Evolutionary conservation across 2,329 filamentous ascomycete genomes (phyloP), one percentile per base, ranked within the genome.

Genomic region (Eutypa lata): DNA sequence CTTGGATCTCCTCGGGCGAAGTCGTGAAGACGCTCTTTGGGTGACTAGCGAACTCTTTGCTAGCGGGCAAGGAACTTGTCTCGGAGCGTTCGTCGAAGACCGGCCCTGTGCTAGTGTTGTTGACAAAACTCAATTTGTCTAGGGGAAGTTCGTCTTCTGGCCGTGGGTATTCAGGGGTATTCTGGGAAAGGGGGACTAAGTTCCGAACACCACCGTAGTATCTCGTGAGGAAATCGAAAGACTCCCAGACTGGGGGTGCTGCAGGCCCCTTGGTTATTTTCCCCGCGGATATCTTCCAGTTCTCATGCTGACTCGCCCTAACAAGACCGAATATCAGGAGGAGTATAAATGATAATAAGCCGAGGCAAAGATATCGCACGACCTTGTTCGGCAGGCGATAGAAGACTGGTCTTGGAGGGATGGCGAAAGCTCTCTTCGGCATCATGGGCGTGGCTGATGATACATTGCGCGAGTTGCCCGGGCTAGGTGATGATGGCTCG

Each of bases 141-240:
- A 75, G 61, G 18, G 77, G 71, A 59, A 80, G 70, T 59, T 87
- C 86, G 48, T 87, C 84, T 47, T 80, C 78, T 1, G 80, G 72
- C 7, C 79, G 78, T 1, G 94, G 93, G 66, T 96, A 97, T 65
- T 97, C 90, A 0, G 92, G 87, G 10, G 79, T 75, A 59, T 92
- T 93, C 47, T 89, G 76, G 14, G 78, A 69, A 24, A 84, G 73
- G 0, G 83, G 72, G 0, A 89, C 82, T 56, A 99, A 67, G 0
- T 82, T 88, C 58, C 87, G 80, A 54, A 99, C 80, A 1, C 94
- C 94, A 14, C 91, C 93, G 68, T 97, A 94, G 68, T 97, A 99
- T 57, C 92, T 82, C 55, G 87, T 87, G 56, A 99, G 71, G 64
- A 96, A 95, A 0, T 86, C 84, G 67, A 96, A 97, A 10, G 81